Conservation (phyloP, 2,329 filamentous ascomycete genomes). For the Paracamarosporium sp. region DNA sequence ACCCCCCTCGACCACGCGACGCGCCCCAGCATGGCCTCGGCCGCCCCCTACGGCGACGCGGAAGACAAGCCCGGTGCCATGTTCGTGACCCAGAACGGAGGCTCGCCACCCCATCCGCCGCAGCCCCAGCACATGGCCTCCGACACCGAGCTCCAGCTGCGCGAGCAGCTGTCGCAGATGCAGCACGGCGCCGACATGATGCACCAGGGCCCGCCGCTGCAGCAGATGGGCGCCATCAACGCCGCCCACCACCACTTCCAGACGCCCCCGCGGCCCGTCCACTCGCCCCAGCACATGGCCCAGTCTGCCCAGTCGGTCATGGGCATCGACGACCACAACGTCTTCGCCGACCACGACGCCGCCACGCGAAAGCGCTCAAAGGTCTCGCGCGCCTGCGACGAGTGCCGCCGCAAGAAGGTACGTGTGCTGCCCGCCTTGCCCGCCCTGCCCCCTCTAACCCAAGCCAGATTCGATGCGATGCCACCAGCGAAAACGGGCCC, state of each 20-base stretch:
- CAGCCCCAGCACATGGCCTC: conserved; percentile 36
- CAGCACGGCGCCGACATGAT: conserved; percentile 40
- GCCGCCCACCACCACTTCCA: conserved; percentile 44
- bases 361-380: conserved; percentile 46
- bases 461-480: conserved; percentile 48
- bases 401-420: conserved; percentile 51
- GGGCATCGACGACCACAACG: conserved; percentile 43
- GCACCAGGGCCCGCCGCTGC: conserved; percentile 34
- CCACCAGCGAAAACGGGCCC: conserved; percentile 48
- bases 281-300: conserved; percentile 49
- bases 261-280: conserved; percentile 40
- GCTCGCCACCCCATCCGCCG: conserved; percentile 38
- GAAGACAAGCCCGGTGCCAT: conserved; percentile 43
- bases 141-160: conserved; percentile 41
- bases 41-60: conserved; percentile 38
- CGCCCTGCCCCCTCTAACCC: conserved; percentile 19
- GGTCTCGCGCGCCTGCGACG: conserved; percentile 51
- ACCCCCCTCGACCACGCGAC: conserved; percentile 21
- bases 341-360: conserved; percentile 44
- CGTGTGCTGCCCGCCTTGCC: background rate
- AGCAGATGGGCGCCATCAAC: conserved; percentile 33
- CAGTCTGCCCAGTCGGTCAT: conserved; percentile 48
- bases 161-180: conserved; percentile 45
- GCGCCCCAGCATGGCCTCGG: conserved; percentile 34
- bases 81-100: conserved; percentile 44